A percentile compares a stretch with the other conserved stretches of the same genome.
phyloP scores from a whole-genome alignment of 305 asterid genomes.

The Solanum hybrid region DNA sequence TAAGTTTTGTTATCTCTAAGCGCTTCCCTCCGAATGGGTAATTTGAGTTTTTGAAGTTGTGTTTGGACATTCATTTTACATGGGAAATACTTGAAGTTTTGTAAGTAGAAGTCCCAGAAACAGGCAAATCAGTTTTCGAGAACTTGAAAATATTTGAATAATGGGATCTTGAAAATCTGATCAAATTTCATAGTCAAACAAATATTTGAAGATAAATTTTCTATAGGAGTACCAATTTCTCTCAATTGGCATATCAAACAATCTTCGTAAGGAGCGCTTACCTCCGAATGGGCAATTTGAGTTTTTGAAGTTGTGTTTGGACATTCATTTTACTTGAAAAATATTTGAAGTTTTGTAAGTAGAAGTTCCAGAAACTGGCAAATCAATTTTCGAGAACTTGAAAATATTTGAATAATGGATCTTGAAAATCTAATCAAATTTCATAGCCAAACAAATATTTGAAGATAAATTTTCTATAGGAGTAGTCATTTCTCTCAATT shows the following conservation, averaged over 20 bases:
- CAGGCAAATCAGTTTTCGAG: not conserved
- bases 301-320: not conserved
- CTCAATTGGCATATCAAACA: too few species aligned
- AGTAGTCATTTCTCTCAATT: not conserved
- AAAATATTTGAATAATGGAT: too few species aligned
- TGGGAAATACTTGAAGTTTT: not conserved
- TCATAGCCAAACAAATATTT: too few species aligned
- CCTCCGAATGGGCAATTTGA: not conserved
- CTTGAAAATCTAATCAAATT: too few species aligned
- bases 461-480: not conserved
- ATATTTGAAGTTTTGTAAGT: not conserved
- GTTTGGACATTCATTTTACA: not conserved
- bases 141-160: not conserved
- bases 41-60: too few species aligned
- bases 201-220: not conserved
- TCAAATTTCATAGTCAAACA: not conserved
- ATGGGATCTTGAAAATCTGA: not conserved
- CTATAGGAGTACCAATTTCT: not conserved
- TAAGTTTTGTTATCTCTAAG: not conserved
- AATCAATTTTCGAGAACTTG: not conserved
- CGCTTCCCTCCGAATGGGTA: too few species aligned
- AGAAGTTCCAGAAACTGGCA: not conserved
- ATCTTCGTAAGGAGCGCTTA: not conserved
- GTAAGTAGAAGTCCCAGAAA: not conserved
- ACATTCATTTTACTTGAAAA: not conserved